Evolutionary conservation across 2,329 filamentous ascomycete species (phyloP).

Genomic region (Botrytis sinoallii): DNA sequence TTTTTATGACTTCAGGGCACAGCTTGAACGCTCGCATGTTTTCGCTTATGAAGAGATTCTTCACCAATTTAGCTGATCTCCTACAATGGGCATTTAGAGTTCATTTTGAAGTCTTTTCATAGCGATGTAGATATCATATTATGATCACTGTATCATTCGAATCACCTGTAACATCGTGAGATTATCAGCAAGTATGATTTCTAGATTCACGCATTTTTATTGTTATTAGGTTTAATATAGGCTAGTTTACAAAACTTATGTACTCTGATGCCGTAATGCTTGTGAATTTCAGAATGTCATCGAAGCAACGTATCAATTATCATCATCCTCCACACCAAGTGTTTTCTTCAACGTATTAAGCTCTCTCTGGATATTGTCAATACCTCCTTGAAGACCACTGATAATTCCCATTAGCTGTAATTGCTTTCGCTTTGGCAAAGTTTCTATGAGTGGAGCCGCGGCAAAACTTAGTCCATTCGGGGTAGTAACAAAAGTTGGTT

Average conservation of each 20-base stretch:
- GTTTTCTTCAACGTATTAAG: slow-evolving; percentile 34
- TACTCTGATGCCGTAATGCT: background rate
- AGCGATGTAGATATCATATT: background rate
- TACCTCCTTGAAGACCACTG: slow-evolving; percentile 36
- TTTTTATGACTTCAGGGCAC: background rate
- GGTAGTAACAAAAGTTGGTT: slow-evolving; percentile 8
- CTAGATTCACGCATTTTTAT: slow-evolving; percentile 6
- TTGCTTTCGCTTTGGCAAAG: slow-evolving; percentile 36
- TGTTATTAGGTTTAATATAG: slow-evolving; percentile 6
- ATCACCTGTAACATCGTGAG: background rate
- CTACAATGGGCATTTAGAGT: background rate
- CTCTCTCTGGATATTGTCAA: slow-evolving; percentile 36
- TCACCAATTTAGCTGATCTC: background rate
- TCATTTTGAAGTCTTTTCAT: background rate
- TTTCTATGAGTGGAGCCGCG: slow-evolving; percentile 33
- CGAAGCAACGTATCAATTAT: slow-evolving; percentile 16
- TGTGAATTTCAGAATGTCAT: background rate
- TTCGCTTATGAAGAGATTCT: slow-evolving; percentile 9
- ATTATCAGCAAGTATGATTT: background rate
- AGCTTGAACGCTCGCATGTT: background rate
- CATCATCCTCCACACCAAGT: slow-evolving; percentile 36
- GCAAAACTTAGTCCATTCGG: slow-evolving; percentile 1
- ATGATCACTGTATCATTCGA: background rate
- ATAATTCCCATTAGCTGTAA: slow-evolving; percentile 36
- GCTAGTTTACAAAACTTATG: slow-evolving; percentile 2